Evolutionary conservation across 2,329 filamentous ascomycete genomes (phyloP), one percentile per base, ranked within the genome.

Genomic region (Thelonectria blattea): DNA sequence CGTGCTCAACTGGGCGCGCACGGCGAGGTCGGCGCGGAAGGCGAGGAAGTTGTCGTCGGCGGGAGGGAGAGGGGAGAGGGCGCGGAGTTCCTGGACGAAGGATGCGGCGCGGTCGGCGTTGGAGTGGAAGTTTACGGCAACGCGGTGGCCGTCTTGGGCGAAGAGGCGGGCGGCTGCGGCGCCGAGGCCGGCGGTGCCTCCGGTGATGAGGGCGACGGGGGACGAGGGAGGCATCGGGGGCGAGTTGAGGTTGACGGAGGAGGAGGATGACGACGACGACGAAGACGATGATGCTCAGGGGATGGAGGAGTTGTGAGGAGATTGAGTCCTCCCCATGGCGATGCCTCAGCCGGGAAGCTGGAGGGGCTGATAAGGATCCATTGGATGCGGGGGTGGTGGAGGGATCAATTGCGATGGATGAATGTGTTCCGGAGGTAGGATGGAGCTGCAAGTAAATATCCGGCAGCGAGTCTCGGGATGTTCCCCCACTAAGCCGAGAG

Each of bases 111-210:
- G 81, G 17, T 83, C 81, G 37, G 79, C 74, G 72, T 85, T 87
- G 63, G 82, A 85, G 74, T 83, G 81, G 75, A 92, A 94, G 77
- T 93, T 94, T 72, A 95, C 84, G 9, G 87, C 85, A 10, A 94
- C 79, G 58, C 90, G 88, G 71, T 85, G 85, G 48, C 90, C 89
- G 68, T 88, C 81, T 20, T 81, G 77, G 9, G 90, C 90, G 68
- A 93, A 91, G 32, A 87, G 85, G 56, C 84, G 83, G 41, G 83
- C 84, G 3, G 91, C 82, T 3, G 88, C 80, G 45, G 89, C 91
- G 37, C 91, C 91, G 32, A 94, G 83, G 3, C 91, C 91, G 65
- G 91, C 81, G 45, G 76, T 81, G 27, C 80, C 79, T n/a, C 81
- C 82, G 0, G 82, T 84, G 24, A 84, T 86, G 58, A 81, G 72